Percentiles rank a stretch among this genome's conserved stretches.
Evolutionary conservation across 2,329 filamentous ascomycete genomes (phyloP).

Genomic region (Trichoderma atroviride): DNA sequence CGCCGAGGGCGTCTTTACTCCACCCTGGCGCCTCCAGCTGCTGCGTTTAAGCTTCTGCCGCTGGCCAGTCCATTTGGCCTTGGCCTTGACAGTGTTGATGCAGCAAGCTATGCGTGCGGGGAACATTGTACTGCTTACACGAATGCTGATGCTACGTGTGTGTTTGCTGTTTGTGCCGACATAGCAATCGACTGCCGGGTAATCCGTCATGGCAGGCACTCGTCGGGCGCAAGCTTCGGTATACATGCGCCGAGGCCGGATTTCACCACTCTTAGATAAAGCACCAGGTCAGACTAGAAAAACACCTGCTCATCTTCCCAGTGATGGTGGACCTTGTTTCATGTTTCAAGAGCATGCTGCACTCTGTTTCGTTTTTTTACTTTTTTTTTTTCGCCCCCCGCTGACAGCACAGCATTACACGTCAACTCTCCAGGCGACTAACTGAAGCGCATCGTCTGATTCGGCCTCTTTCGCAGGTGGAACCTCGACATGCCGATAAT

Average conservation of each 20-base stretch:
- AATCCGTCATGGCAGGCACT: neutral
- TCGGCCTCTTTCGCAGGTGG: slow-evolving; percentile 21
- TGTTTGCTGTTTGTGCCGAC: neutral
- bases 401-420: neutral
- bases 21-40: neutral
- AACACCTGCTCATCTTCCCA: neutral
- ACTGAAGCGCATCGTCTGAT: slow-evolving; percentile 11
- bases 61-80: neutral
- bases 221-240: neutral
- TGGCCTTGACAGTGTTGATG: neutral
- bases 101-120: neutral
- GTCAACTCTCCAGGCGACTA: neutral
- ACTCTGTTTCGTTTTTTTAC: neutral
- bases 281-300: neutral
- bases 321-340: neutral
- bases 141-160: neutral
- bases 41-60: neutral
- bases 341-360: neutral
- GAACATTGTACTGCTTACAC: neutral
- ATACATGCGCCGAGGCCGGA: slow-evolving; percentile 5
- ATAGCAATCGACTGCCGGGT: neutral
- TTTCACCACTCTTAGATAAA: slow-evolving; percentile 7
- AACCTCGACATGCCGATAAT: slow-evolving; percentile 26
- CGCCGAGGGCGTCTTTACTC: neutral
- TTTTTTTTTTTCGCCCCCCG: neutral